A percentile compares a stretch with the other conserved stretches of the same genome.
phyloP scores from a whole-genome alignment of 371 early-diverging fungal genomes.

The Nematocida major region DNA sequence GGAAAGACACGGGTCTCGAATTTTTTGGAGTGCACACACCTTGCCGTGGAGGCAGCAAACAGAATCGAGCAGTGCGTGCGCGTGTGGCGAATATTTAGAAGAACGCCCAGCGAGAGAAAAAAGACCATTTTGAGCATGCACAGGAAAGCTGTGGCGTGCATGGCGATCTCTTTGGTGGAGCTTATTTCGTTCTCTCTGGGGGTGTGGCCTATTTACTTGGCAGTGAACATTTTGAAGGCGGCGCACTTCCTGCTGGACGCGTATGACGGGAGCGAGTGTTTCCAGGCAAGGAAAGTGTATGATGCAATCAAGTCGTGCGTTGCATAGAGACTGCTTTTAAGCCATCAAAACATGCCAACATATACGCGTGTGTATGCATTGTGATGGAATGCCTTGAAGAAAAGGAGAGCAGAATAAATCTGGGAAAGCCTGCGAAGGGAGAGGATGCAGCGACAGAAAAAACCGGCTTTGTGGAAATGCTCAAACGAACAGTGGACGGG shows the following conservation, averaged over 20 bases:
- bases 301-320: background rate
- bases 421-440: no score
- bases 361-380: no score
- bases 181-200: background rate
- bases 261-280: no score
- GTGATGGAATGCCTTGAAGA: no score
- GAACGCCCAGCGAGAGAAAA: background rate
- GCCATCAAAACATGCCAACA: conserved; percentile 13
- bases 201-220: conserved; percentile 25
- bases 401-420: no score
- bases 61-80: background rate
- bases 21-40: background rate
- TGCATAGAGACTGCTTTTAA: background rate
- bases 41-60: background rate
- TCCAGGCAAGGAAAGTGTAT: background rate
- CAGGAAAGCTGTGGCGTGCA: background rate
- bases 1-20: conserved; percentile 7
- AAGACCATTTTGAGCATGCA: background rate
- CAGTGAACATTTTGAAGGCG: background rate
- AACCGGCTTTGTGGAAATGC: no score
- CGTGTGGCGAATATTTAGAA: background rate
- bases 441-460: no score
- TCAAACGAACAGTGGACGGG: no score
- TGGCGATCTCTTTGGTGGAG: conserved; percentile 2
- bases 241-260: background rate